Evolutionary conservation across 805 yeast species (phyloP).

Genomic region (Starmerella ratchasimensis): DNA sequence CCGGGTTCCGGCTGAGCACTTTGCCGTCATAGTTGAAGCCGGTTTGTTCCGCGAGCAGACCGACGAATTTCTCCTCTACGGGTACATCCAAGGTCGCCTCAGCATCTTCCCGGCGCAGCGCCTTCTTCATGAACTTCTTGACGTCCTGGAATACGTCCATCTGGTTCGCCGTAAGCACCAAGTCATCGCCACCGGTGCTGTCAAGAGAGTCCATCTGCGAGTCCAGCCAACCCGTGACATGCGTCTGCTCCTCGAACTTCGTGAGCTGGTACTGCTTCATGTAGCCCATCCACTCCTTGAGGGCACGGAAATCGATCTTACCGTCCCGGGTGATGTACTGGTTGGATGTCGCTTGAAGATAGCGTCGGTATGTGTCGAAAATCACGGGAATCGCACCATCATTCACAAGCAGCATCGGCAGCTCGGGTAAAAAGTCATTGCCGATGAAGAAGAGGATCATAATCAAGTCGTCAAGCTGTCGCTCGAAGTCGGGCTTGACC

Average conservation of each 20-base stretch:
- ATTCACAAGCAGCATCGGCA: constrained; percentile 84
- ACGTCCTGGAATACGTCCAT: constrained; percentile 43
- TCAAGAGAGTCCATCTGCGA: constrained; percentile 46
- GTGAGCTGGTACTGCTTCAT: constrained; percentile 70
- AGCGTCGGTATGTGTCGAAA: constrained; percentile 73
- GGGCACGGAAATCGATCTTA: constrained; percentile 56
- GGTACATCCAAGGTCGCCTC: constrained; percentile 12
- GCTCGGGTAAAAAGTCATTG: constrained; percentile 91
- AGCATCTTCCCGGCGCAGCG: constrained; percentile 17
- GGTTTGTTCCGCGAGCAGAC: constrained; percentile 21
- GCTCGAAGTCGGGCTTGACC: constrained; percentile 65
- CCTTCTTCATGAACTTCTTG: constrained; percentile 36
- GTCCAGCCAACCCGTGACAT: constrained; percentile 87
- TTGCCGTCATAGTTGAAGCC: constrained; percentile 42
- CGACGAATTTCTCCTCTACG: constrained; percentile 21
- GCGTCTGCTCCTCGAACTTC: constrained; percentile 65
- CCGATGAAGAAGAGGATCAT: constrained; percentile 89
- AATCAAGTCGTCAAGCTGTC: constrained; percentile 82
- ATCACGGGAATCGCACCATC: constrained; percentile 95
- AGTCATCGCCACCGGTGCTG: constrained; percentile 31
- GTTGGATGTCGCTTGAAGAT: constrained; percentile 44
- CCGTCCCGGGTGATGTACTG: constrained; percentile 82
- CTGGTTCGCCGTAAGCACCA: constrained; percentile 41
- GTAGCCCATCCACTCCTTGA: constrained; percentile 61
- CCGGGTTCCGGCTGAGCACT: constrained; percentile 40